A percentile compares a stretch with the other conserved stretches of the same genome.
Evolutionary conservation across 163 green algal species (phyloP).

Genomic region (Volvox carteri): DNA sequence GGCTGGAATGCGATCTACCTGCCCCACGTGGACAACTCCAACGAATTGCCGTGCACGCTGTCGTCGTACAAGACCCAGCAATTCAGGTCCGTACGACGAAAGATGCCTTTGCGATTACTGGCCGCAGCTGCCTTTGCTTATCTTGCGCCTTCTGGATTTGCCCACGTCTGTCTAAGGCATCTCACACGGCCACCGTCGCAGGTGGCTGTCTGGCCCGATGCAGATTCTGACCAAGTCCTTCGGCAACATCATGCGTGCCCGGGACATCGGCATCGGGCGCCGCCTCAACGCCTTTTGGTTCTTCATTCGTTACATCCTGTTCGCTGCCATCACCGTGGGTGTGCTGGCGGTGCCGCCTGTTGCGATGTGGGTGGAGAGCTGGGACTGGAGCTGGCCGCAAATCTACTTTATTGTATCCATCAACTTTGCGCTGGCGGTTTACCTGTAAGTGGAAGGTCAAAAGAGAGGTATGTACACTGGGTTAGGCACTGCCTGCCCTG

Average conservation of each 20-base stretch:
- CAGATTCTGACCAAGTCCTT: constrained; percentile 79
- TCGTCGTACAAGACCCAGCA: constrained; percentile 89
- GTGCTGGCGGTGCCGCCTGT: constrained; percentile 71
- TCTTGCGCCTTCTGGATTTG: no score
- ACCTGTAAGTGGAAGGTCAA: constrained; percentile 72
- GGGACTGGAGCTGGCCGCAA: constrained; percentile 64
- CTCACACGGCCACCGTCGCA: constrained; percentile 41
- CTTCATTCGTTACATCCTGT: constrained; percentile 77
- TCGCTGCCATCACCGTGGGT: constrained; percentile 61
- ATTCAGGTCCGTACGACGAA: constrained; percentile 72
- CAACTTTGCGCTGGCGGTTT: constrained; percentile 78
- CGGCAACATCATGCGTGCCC: constrained; percentile 66
- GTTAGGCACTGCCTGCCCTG: no score
- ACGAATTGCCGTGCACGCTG: constrained; percentile 83
- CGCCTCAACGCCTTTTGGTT: constrained; percentile 70
- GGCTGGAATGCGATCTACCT: constrained; percentile 70
- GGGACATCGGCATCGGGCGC: constrained; percentile 62
- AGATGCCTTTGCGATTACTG: no score
- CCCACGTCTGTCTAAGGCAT: no score
- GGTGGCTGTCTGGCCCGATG: constrained; percentile 79
- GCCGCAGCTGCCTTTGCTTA: no score
- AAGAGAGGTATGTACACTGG: no score
- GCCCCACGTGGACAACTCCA: constrained; percentile 77
- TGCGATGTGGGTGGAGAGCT: constrained; percentile 69
- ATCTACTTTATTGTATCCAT: constrained; percentile 78